Base-by-base conservation (phyloP, 345 rosid genomes). In the Erucastrum elatum region DNA sequence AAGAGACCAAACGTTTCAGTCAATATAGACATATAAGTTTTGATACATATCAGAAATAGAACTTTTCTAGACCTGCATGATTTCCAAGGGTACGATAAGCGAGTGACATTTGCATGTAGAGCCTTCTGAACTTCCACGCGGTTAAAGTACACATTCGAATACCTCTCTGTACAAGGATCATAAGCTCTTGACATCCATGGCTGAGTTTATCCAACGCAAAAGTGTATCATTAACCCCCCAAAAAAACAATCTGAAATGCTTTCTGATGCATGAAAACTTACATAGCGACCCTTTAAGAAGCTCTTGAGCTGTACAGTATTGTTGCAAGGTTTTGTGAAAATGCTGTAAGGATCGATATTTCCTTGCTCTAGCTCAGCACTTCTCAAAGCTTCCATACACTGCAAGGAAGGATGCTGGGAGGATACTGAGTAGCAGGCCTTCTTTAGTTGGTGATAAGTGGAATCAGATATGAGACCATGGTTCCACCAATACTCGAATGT, bases 131-230 rank as follows among this genome's bases (percentile, higher is more conserved):
- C 99, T 64, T 93, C 92, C 0, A 79, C 89, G 11, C 9, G 85
- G 80, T 95, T 95, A 83, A 95, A 93, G 76, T 95, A 93, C 82
- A 83, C 81, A 69, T 66, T 66, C 0, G 99, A 85, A 81, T 93
- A 84, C 80, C 98, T 88, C 79, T 88, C 98, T 2, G 93, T 90
- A 85, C 98, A 95, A 13, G 99, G 99, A 90, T 95, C 99, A 74
- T 90, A 93, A 35, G 97, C 97, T 83, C 98, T 88, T n/a, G 97
- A 87, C 97, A 91, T 90, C 97, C 98, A 93, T 41, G 96, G 98
- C 99, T 90, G 88, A 71, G 75, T 49, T 79, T 69, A 70, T 31
- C 55, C 69, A 60, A 62, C 5, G 30, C 71, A 21, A 46, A 55
- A 63, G 46, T 49, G 62, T 13, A 80, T 1, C 71, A 70, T 74